phyloP scores from a whole-genome alignment of 371 early-diverging fungal species.

The Mortierella sp. region DNA sequence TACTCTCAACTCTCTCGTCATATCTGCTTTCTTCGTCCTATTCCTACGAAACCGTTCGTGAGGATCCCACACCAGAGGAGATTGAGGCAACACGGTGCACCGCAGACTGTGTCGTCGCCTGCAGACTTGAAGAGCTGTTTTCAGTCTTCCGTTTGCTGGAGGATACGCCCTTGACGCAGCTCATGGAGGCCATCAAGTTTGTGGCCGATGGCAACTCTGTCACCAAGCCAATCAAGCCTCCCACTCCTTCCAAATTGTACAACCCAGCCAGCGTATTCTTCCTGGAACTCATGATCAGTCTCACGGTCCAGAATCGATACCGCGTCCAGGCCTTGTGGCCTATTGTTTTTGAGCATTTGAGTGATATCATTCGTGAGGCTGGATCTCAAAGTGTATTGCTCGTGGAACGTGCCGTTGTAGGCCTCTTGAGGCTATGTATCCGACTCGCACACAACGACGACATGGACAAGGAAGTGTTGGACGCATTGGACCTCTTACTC shows the following conservation, averaged over 20 bases:
- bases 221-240: constrained; percentile 50
- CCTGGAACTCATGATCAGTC: constrained; percentile 79
- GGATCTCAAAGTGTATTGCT: constrained; percentile 73
- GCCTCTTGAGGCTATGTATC: constrained; percentile 76
- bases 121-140: constrained; percentile 79
- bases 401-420: constrained; percentile 83
- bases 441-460: constrained; percentile 74
- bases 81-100: constrained; percentile 77
- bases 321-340: constrained; percentile 75
- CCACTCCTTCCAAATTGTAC: constrained; percentile 62
- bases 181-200: constrained; percentile 68
- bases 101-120: constrained; percentile 76
- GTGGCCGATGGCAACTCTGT: constrained; percentile 50
- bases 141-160: constrained; percentile 78
- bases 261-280: constrained; percentile 79
- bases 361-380: constrained; percentile 75
- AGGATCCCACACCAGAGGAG: constrained; percentile 81
- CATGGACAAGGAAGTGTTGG: constrained; percentile 70
- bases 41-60: constrained; percentile 63
- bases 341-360: constrained; percentile 72
- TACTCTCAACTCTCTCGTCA: constrained; percentile 81
- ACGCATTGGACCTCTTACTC: constrained; percentile 69
- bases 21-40: constrained; percentile 79
- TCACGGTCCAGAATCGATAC: constrained; percentile 79
- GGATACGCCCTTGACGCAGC: constrained; percentile 65